These are phyloP conservation scores for Neofusicoccum ribis DNA, from an alignment of 2,329 filamentous ascomycete species.

Conservation along the genomic window DNA sequence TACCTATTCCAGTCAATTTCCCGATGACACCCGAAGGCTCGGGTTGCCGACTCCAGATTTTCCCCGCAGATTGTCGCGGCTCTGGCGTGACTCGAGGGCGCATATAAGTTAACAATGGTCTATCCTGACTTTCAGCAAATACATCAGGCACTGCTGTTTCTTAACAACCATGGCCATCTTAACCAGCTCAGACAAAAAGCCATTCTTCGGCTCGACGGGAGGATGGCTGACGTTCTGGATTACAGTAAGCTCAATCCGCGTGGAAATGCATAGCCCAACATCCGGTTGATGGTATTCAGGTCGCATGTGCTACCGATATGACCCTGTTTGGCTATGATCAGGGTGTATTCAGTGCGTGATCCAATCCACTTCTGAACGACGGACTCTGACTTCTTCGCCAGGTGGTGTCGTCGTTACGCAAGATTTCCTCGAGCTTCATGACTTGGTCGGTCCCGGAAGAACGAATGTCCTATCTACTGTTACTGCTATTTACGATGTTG, in stretches of 20 bases:
- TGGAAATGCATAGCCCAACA: too few species aligned
- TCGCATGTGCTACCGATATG: constrained; percentile 52
- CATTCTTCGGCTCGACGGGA: constrained; percentile 56
- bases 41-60: too few species aligned
- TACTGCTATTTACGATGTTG: constrained; percentile 60
- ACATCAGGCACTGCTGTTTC: too few species aligned
- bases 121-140: too few species aligned
- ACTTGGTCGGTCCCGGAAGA: constrained; percentile 40
- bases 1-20: too few species aligned
- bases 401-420: constrained; percentile 56
- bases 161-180: neutral
- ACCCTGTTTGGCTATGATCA: constrained; percentile 51
- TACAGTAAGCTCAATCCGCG: constrained; percentile 29
- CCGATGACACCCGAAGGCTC: too few species aligned
- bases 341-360: constrained; percentile 52
- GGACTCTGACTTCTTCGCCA: constrained; percentile 19
- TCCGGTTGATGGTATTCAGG: too few species aligned
- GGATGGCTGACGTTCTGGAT: constrained; percentile 60
- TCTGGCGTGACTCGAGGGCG: too few species aligned
- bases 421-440: constrained; percentile 52
- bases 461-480: constrained; percentile 48
- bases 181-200: constrained; percentile 24
- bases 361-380: neutral
- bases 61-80: too few species aligned
- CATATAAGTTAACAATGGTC: too few species aligned